Base-by-base conservation (phyloP, 768 basidiomycete species). In the Nidularia pulvinata region DNA sequence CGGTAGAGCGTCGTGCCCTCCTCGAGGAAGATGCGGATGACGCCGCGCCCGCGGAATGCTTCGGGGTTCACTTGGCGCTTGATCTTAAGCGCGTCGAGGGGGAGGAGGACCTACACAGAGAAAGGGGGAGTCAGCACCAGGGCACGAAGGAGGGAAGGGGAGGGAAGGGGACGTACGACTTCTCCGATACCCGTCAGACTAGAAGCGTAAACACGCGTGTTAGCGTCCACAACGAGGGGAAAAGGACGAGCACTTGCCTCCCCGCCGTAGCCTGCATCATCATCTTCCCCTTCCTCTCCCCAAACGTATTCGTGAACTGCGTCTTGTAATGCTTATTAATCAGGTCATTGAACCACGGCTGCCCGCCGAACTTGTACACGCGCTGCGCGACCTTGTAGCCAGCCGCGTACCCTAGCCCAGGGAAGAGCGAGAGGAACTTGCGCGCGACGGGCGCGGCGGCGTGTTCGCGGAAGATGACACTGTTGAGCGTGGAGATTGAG, bases 61-160 rank as follows among this genome's bases (percentile, higher is more conserved):
- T 98, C 97, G 1, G 96, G 96, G 74, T 99, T 99, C 52, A 91
- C 92, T 76, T 99, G 96, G 50, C 95, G 89, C 77, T 97, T 98
- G 72, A 99, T 98, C 75, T 99, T 99, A 67, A 99, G 86, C 22
- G 85, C 95, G 65, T 99, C 96, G 5, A 98, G 81, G 2, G 96
- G 96, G 35, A 99, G 84, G n/a, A 99, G 86, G 34, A 96, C n/a
- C n/a, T n/a, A n/a, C n/a, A n/a, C n/a, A n/a, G n/a, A n/a, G n/a
- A n/a, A n/a, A n/a, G n/a, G 85, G 88, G 88, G 57, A 16, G 39
- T 49, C 42, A 14, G 35, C 25, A 50, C 45, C 19, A 51, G 25
- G n/a, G 13, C 33, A 51, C 45, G 56, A 48, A 34, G 43, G 14
- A 44, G 36, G 7, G n/a, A 9, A 33, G 11, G 33, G 43, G 37